phyloP scores from a whole-genome alignment of 192 early-diverging fungal species.

The Kappamyces sp. region DNA sequence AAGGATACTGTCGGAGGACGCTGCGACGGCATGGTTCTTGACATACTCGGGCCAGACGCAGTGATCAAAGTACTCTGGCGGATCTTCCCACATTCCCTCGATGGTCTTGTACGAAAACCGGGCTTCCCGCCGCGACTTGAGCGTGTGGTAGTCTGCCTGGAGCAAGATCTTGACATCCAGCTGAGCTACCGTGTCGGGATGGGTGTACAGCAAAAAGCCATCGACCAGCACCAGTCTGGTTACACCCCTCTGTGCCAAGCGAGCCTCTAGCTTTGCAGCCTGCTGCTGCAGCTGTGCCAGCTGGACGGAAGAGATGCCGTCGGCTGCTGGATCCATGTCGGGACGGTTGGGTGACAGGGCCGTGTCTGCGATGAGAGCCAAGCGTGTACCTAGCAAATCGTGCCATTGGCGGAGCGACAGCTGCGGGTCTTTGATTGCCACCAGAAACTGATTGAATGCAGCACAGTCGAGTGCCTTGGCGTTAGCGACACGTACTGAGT shows the following conservation, averaged over 20 bases:
- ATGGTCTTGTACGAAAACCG: conserved; percentile 68
- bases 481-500: conserved; percentile 43
- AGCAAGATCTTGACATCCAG: conserved; percentile 54
- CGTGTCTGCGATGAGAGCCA: conserved; percentile 1
- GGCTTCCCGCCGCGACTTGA: conserved; percentile 58
- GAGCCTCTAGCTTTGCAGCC: too few relatives aligned
- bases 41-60: conserved; percentile 13
- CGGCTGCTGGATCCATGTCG: conserved; percentile 2
- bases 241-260: too few relatives aligned
- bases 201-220: conserved; percentile 73
- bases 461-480: conserved; percentile 38
- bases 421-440: not conserved
- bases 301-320: too few relatives aligned
- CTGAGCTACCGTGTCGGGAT: conserved; percentile 31
- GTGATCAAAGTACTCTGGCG: conserved; percentile 10
- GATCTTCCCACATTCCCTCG: conserved; percentile 48
- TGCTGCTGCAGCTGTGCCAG: too few relatives aligned
- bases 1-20: too few relatives aligned
- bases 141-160: conserved; percentile 48
- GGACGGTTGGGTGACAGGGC: conserved; percentile 10
- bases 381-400: not conserved
- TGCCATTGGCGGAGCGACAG: conserved; percentile 5
- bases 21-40: not conserved
- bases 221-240: conserved; percentile 54
- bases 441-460: conserved; percentile 21